Evolutionary conservation across 495 filamentous ascomycete species (phyloP).

Genomic region (Parathielavia hyrcaniae): DNA sequence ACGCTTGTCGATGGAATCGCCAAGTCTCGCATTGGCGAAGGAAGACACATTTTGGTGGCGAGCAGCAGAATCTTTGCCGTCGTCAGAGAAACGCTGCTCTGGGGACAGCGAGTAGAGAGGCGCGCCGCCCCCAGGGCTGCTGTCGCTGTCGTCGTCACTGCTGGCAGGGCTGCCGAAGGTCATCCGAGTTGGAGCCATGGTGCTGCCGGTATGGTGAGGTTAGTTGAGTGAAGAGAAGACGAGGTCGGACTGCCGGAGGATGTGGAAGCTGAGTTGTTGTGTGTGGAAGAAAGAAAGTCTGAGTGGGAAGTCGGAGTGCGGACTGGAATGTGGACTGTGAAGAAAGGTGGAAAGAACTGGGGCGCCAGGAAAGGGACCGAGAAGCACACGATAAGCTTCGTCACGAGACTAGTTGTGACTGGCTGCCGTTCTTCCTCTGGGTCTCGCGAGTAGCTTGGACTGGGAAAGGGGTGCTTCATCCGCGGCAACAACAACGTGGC

Average conservation of each 20-base stretch:
- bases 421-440: neutral
- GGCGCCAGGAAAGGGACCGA: neutral
- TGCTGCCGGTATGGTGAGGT: neutral
- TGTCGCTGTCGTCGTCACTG: neutral
- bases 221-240: neutral
- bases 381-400: neutral
- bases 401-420: neutral
- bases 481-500: neutral
- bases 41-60: neutral
- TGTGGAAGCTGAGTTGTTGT: neutral
- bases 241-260: neutral
- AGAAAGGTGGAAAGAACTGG: neutral
- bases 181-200: neutral
- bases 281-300: neutral
- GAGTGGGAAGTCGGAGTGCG: neutral
- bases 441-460: neutral
- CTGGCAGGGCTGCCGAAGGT: neutral
- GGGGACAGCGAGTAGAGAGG: slow-evolving; percentile 6
- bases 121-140: slow-evolving; percentile 2
- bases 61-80: neutral
- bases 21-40: neutral
- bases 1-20: neutral
- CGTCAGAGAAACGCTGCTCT: neutral
- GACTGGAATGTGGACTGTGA: neutral
- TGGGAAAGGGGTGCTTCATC: neutral